phyloP scores from a whole-genome alignment of 257 asterid genomes.

The Striga asiatica region DNA sequence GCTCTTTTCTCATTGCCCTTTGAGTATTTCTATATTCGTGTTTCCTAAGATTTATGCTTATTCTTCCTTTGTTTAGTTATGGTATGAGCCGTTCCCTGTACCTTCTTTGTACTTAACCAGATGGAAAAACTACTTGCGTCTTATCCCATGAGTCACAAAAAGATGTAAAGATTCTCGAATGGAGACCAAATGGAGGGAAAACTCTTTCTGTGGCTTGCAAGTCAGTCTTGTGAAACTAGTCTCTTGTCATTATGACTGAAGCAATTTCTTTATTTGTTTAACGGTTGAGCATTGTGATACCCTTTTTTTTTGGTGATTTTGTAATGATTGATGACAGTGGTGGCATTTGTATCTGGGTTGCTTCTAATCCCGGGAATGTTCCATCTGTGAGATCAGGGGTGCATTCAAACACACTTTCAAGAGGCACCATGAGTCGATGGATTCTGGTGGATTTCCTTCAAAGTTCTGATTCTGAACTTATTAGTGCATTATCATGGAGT shows the following conservation, averaged over 20 bases:
- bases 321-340: slow-evolving; percentile 46
- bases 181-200: slow-evolving; percentile 96
- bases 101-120: slow-evolving; percentile 25
- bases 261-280: background rate
- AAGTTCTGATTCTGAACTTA: slow-evolving; percentile 57
- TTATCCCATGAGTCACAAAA: slow-evolving; percentile 63
- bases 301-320: slow-evolving; percentile 14
- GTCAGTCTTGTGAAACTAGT: slow-evolving; percentile 33
- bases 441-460: slow-evolving; percentile 80
- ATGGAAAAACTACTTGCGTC: slow-evolving; percentile 54
- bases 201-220: slow-evolving; percentile 88
- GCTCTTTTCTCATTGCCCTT: slow-evolving; percentile 4
- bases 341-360: slow-evolving; percentile 93
- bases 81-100: background rate
- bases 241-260: slow-evolving; percentile 4
- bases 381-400: slow-evolving; percentile 72
- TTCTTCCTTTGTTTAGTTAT: slow-evolving; percentile 1
- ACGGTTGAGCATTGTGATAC: background rate
- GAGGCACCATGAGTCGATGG: slow-evolving; percentile 80
- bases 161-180: slow-evolving; percentile 64
- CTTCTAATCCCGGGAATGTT: slow-evolving; percentile 79
- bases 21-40: background rate
- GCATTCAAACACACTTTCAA: slow-evolving; percentile 54
- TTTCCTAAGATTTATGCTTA: slow-evolving; percentile 1
- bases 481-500: slow-evolving; percentile 91